Base-by-base conservation (phyloP, 306 rosid genomes). In the Fragaria iinumae region DNA sequence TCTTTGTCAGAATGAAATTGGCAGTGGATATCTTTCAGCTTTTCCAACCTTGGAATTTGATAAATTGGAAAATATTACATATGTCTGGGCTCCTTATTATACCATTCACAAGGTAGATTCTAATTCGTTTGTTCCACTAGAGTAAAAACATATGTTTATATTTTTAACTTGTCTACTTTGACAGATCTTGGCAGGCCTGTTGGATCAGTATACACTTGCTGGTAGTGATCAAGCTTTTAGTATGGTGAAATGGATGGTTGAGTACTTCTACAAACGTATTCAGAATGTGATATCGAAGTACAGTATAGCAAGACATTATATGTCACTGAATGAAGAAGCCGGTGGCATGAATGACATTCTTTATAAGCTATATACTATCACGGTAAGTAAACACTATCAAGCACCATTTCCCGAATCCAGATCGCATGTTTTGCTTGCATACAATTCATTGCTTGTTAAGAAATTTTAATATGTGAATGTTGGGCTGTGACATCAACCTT, bases 281-380 rank as follows among this genome's bases (percentile, higher is more conserved):
- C 80, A 81, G 84, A 96, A 88, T 69, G 91, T 96, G 60, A 88
- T 92, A 75, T 14, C 77, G 2, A 76, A 80, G 70, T 41, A 84
- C 84, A 87, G 79, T 60, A 36, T 96, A 49, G 82, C 67, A 80
- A 86, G 86, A 74, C 97, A 91, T 77, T 96, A 92, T 76, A 27
- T 47, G 25, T 57, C 97, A 53, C 83, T 84, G 66, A 92, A 96
- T 82, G 93, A 89, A 75, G 99, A 96, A 85, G 82, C 93, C 20
- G 99, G 99, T 66, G 99, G 99, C 83, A 96, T 96, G 99, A 96
- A 96, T 86, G 99, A 96, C 76, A 86, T 96, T 75, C 97, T 96
- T 45, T 96, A 96, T 80, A 88, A 78, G 77, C 85, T 96, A 76
- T 96, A 86, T 79, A 73, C 69, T 47, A 9, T 96, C 71, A 89